Conservation (phyloP, 768 basidiomycete genomes). For the Termitomyces sp. region DNA sequence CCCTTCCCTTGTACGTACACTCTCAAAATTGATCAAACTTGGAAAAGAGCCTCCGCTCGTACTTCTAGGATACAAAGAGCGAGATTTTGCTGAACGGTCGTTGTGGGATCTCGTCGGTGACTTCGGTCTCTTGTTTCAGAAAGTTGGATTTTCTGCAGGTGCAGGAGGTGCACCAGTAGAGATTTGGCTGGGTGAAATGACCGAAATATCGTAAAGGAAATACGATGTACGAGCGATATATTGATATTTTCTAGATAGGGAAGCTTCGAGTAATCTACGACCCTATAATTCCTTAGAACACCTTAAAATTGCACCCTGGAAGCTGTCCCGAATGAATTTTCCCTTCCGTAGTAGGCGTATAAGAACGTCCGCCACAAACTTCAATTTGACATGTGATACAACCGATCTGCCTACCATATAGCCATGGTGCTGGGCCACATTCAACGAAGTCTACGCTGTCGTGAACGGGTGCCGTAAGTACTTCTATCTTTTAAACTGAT, state of each 20-base stretch:
- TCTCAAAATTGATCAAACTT: slow-evolving; percentile 42
- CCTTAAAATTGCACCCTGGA: background rate
- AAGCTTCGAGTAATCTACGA: background rate
- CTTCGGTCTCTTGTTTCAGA: slow-evolving; percentile 50
- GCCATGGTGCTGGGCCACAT: no score
- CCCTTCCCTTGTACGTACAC: slow-evolving; percentile 66
- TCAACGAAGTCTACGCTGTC: no score
- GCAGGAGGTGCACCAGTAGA: slow-evolving; percentile 63
- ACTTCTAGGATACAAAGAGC: slow-evolving; percentile 82
- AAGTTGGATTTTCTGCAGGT: slow-evolving; percentile 51
- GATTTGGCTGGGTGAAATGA: slow-evolving; percentile 51
- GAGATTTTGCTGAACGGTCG: slow-evolving; percentile 68
- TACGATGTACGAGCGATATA: background rate
- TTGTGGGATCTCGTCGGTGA: slow-evolving; percentile 61
- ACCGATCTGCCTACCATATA: no score
- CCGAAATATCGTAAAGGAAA: background rate
- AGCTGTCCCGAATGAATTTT: no score
- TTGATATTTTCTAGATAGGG: background rate
- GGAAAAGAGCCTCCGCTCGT: slow-evolving; percentile 35
- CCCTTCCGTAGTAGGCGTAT: no score
- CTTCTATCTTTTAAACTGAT: no score
- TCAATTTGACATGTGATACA: no score
- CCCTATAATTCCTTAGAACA: background rate
- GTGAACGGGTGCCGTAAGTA: no score
- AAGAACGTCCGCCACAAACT: no score